These are phyloP conservation scores for Apiotrichum siamense DNA, from an alignment of 1,284 basidiomycete species.

Conservation along the genomic window DNA sequence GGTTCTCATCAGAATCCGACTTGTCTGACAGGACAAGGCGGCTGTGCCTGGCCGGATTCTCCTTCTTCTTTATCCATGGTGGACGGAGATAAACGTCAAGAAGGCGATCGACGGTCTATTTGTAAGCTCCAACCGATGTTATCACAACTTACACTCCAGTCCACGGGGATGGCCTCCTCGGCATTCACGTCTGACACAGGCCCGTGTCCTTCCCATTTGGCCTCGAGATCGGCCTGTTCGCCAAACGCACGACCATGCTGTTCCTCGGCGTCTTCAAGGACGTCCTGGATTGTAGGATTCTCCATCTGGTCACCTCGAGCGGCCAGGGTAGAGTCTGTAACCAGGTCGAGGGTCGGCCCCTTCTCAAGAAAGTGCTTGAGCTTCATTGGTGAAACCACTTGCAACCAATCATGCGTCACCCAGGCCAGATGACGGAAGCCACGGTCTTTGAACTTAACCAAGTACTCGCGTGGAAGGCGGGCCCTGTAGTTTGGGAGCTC, in stretches of 20 bases:
- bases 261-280: constrained; percentile 39
- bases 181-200: constrained; percentile 55
- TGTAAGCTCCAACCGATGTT: neutral
- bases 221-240: constrained; percentile 12
- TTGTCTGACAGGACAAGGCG: constrained; percentile 29
- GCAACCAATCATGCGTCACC: constrained; percentile 86
- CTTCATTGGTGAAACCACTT: constrained; percentile 57
- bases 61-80: constrained; percentile 22
- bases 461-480: constrained; percentile 71
- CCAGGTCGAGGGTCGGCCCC: constrained; percentile 64
- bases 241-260: neutral
- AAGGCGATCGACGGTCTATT: constrained; percentile 67
- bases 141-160: constrained; percentile 39
- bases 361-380: constrained; percentile 68
- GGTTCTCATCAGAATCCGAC: constrained; percentile 4
- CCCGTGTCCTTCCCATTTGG: constrained; percentile 28
- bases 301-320: constrained; percentile 45
- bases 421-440: constrained; percentile 69
- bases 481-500: constrained; percentile 56
- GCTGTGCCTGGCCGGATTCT: constrained; percentile 22
- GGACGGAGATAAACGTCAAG: constrained; percentile 64
- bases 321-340: constrained; percentile 48
- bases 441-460: constrained; percentile 75
- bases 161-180: constrained; percentile 60
- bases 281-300: constrained; percentile 35